Evolutionary conservation across 495 filamentous ascomycete species (phyloP), one percentile per base, ranked within the genome.

Genomic region (Aspergillus bridgeri): DNA sequence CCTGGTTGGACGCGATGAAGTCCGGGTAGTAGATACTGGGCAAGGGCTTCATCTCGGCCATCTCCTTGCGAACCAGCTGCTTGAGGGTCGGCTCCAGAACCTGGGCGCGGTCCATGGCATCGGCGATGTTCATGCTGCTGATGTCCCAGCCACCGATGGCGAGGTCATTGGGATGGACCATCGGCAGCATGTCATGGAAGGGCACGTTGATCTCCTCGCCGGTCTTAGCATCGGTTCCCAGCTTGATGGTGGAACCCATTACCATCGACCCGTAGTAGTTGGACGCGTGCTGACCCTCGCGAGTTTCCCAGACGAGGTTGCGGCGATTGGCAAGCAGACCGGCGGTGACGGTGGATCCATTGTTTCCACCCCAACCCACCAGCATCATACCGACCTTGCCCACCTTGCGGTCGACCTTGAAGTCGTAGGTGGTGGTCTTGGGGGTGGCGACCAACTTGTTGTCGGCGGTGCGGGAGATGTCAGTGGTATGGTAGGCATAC

Each of bases 1-100:
- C 93, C 80, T 98, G 94, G 79, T 98, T 98, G 74, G 94, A 89
- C 59, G 94, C 94, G 68, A 98, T 98, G 81, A 98, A 98, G 75
- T 98, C 94, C 5, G 94, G 94, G 70, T 98, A 98, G 84, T 98
- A 98, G 77, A 97, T 89, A 75, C 87, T 91, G 24, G 92, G 93
- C 62, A 98, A 83, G 17, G 94, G 94, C 66, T 87, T 86, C 86
- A 98, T 89, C 61, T 79, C 77, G 60, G 84, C 80, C 93, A 98
- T 92, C 77, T 97, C 89, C 82, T 96, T 94, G 75, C 87, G 86
- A 62, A 98, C 89, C 59, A 87, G 82, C 54, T 77, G 73, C 82
- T 98, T 98, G 64, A 98, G 82, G 47, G 88, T 86, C 33, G 94
- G 94, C 79, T 98, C 92, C 43, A 98, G 85, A 48, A 98, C 94